phyloP scores from a whole-genome alignment of 1,284 basidiomycete genomes.

The Agroathelia rolfsii region DNA sequence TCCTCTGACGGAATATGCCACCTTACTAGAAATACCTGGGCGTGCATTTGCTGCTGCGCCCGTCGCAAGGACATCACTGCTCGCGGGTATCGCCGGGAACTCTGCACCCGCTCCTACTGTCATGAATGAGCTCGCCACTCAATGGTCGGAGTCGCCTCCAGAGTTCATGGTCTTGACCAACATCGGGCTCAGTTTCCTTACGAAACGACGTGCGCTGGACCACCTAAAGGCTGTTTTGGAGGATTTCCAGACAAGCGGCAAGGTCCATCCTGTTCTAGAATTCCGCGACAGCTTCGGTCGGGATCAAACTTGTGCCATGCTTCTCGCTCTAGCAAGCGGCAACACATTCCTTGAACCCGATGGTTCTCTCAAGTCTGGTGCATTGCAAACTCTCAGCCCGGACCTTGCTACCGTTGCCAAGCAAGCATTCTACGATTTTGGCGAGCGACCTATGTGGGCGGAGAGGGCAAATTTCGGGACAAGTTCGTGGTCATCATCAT shows the following conservation, averaged over 20 bases:
- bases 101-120: slow-evolving; percentile 36
- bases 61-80: slow-evolving; percentile 30
- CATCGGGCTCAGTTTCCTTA: slow-evolving; percentile 72
- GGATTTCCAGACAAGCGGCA: slow-evolving; percentile 58
- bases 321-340: slow-evolving; percentile 71
- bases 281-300: slow-evolving; percentile 79
- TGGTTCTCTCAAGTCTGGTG: slow-evolving; percentile 36
- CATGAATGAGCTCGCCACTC: slow-evolving; percentile 74
- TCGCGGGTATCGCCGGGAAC: slow-evolving; percentile 28
- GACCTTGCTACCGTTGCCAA: slow-evolving; percentile 64
- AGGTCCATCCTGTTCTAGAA: slow-evolving; percentile 59
- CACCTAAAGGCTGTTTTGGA: slow-evolving; percentile 68
- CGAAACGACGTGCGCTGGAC: slow-evolving; percentile 80
- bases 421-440: slow-evolving; percentile 77
- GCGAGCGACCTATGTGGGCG: slow-evolving; percentile 71
- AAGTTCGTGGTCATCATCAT: slow-evolving; percentile 29
- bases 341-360: slow-evolving; percentile 60
- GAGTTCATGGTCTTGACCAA: slow-evolving; percentile 85
- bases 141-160: slow-evolving; percentile 62
- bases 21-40: slow-evolving; percentile 68
- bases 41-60: slow-evolving; percentile 75
- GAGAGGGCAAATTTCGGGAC: slow-evolving; percentile 66
- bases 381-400: slow-evolving; percentile 40
- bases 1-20: slow-evolving; percentile 66
- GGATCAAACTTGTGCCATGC: slow-evolving; percentile 86